Conservation (phyloP, 2,329 filamentous ascomycete species). For the Cercospora zeae-maydis region DNA sequence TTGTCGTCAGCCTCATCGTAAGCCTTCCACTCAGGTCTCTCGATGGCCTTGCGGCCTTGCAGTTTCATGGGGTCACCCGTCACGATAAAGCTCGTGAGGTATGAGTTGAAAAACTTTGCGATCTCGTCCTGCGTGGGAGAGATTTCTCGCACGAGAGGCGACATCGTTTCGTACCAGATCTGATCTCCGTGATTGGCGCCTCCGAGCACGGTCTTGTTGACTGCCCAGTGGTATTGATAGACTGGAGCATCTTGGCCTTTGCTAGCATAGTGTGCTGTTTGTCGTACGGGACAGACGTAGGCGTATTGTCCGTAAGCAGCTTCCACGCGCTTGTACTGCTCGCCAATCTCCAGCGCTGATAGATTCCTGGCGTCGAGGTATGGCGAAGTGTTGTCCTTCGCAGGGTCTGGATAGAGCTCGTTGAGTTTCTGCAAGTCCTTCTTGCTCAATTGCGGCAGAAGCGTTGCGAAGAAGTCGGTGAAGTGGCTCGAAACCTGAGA, state of each 20-base stretch:
- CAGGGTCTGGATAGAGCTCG: conserved; percentile 61
- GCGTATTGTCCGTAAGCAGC: conserved; percentile 63
- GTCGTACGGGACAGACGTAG: conserved; percentile 61
- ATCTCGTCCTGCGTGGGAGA: conserved; percentile 33
- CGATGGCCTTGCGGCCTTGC: conserved; percentile 21
- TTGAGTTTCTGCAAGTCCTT: conserved; percentile 55
- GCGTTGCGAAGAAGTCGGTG: conserved; percentile 56
- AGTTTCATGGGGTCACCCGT: conserved; percentile 35
- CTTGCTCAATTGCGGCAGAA: conserved; percentile 57
- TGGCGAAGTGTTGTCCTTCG: conserved; percentile 38
- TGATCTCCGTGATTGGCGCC: conserved; percentile 38
- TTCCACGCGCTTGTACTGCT: conserved; percentile 57
- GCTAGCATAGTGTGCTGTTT: conserved; percentile 51
- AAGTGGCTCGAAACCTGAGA: conserved; percentile 53
- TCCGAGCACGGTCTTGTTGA: conserved; percentile 40
- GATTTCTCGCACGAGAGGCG: conserved; percentile 24
- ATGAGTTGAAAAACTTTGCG: conserved; percentile 34
- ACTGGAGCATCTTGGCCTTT: conserved; percentile 37
- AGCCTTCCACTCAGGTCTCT: conserved; percentile 28
- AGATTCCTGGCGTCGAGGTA: conserved; percentile 40
- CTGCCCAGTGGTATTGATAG: conserved; percentile 60
- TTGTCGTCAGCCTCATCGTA: conserved; percentile 18
- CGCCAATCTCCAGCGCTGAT: conserved; percentile 42
- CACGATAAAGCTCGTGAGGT: conserved; percentile 35
- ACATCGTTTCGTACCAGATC: conserved; percentile 36